A percentile compares a stretch with the other conserved stretches of the same genome.
Evolutionary conservation across 352 stramenopile genomes (phyloP).

Genomic region (Pythium oligandrum): DNA sequence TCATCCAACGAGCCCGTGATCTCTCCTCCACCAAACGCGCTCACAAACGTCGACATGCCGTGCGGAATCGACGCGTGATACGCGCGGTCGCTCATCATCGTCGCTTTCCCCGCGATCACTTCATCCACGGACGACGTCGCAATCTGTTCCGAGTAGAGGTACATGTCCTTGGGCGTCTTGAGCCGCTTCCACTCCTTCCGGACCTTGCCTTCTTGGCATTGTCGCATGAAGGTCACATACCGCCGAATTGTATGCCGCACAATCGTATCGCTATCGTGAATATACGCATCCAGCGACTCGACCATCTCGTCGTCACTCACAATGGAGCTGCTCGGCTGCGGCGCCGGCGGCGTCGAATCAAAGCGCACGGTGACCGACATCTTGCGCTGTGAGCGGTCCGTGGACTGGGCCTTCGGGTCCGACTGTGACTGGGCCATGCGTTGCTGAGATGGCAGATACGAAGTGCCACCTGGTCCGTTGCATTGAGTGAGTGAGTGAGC

Average conservation of each 20-base stretch:
- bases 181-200: slow-evolving; percentile 39
- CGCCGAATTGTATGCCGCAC: slow-evolving; percentile 45
- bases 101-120: slow-evolving; percentile 6
- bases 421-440: too few relatives aligned
- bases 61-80: slow-evolving; percentile 5
- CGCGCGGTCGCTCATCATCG: slow-evolving; percentile 1
- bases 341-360: too few relatives aligned
- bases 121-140: slow-evolving; percentile 9
- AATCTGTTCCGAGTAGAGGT: slow-evolving; percentile 46
- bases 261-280: slow-evolving; percentile 43
- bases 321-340: too few relatives aligned
- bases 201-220: slow-evolving; percentile 24
- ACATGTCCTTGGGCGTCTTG: slow-evolving; percentile 33
- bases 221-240: slow-evolving; percentile 43
- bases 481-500: too few relatives aligned
- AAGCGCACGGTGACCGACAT: too few relatives aligned
- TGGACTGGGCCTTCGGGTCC: too few relatives aligned
- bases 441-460: too few relatives aligned
- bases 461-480: too few relatives aligned
- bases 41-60: slow-evolving; percentile 34
- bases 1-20: slow-evolving; percentile 38
- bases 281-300: slow-evolving; percentile 30
- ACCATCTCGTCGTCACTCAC: neutral
- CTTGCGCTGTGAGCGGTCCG: too few relatives aligned
- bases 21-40: slow-evolving; percentile 47